Percentiles rank a stretch among this genome's conserved stretches.
Evolutionary conservation across 2,329 filamentous ascomycete species (phyloP).

Genomic region (Lachnellula cervina): DNA sequence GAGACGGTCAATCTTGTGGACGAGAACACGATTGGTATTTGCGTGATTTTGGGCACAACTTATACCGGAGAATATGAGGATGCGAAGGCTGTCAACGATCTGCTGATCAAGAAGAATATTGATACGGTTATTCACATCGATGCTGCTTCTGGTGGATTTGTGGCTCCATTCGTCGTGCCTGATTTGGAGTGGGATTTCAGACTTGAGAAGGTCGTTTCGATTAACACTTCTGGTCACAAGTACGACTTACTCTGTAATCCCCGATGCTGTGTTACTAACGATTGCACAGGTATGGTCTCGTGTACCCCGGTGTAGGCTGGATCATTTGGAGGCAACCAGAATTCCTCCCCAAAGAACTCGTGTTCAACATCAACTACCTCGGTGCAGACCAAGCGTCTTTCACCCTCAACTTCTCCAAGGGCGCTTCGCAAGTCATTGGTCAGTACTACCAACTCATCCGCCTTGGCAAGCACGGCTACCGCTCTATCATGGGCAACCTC

Average conservation of each 20-base stretch:
- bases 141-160: slow-evolving; percentile 86
- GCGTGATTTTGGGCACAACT: slow-evolving; percentile 83
- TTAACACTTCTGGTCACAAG: slow-evolving; percentile 94
- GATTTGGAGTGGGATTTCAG: slow-evolving; percentile 89
- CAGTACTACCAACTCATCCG: slow-evolving; percentile 98
- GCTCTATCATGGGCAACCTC: slow-evolving; percentile 89
- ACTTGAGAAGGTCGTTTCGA: slow-evolving; percentile 80
- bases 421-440: slow-evolving; percentile 88
- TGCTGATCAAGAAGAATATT: slow-evolving; percentile 68
- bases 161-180: slow-evolving; percentile 84
- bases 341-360: slow-evolving; percentile 77
- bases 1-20: slow-evolving; percentile 57
- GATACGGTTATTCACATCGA: slow-evolving; percentile 91
- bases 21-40: slow-evolving; percentile 83
- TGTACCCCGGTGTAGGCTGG: slow-evolving; percentile 94
- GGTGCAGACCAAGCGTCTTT: slow-evolving; percentile 93
- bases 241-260: slow-evolving; percentile 20
- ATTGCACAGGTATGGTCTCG: slow-evolving; percentile 66
- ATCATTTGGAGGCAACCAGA: slow-evolving; percentile 81
- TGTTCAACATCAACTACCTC: slow-evolving; percentile 99
- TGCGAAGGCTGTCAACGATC: slow-evolving; percentile 84
- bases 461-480: slow-evolving; percentile 87
- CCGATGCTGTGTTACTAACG: background rate
- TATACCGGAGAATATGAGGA: slow-evolving; percentile 97
- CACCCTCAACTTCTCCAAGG: slow-evolving; percentile 96